Conservation (phyloP, 371 early-diverging fungal species). For the Rhizopus stolonifer region DNA sequence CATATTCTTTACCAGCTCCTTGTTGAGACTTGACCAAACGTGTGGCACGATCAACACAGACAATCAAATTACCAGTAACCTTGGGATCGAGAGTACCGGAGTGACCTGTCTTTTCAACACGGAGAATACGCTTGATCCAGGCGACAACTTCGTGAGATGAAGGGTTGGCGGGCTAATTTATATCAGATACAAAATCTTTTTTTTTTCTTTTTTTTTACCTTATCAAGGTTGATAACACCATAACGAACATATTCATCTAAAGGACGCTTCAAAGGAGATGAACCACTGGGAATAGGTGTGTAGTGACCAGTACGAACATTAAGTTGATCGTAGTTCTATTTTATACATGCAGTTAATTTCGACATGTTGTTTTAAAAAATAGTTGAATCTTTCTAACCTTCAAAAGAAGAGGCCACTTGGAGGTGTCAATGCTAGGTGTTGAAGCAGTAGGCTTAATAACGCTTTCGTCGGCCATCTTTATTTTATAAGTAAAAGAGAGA, state of each 20-base stretch:
- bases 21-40: conserved; percentile 99
- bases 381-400: conserved; percentile 59
- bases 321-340: conserved; percentile 96
- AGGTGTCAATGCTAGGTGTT: conserved; percentile 86
- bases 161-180: conserved; percentile 95
- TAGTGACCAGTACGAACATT: conserved; percentile 97
- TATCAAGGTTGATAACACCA: conserved; percentile 95
- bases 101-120: conserved; percentile 99
- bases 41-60: conserved; percentile 99
- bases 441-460: conserved; percentile 74
- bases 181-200: conserved; percentile 45
- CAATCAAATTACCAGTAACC: conserved; percentile 99
- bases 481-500: no score
- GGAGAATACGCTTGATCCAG: conserved; percentile 99
- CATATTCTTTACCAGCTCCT: conserved; percentile 99
- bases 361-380: background rate
- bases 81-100: conserved; percentile 99
- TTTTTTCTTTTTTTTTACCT: conserved; percentile 27
- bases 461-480: conserved; percentile 33
- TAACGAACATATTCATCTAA: conserved; percentile 93
- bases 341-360: conserved; percentile 2
- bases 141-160: conserved; percentile 99
- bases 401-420: conserved; percentile 94
- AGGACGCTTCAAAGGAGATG: conserved; percentile 94
- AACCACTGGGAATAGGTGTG: conserved; percentile 96